These are phyloP conservation scores for Acanthamoeba royreba DNA, from an alignment of 208 protist species.

Conservation along the genomic window DNA sequence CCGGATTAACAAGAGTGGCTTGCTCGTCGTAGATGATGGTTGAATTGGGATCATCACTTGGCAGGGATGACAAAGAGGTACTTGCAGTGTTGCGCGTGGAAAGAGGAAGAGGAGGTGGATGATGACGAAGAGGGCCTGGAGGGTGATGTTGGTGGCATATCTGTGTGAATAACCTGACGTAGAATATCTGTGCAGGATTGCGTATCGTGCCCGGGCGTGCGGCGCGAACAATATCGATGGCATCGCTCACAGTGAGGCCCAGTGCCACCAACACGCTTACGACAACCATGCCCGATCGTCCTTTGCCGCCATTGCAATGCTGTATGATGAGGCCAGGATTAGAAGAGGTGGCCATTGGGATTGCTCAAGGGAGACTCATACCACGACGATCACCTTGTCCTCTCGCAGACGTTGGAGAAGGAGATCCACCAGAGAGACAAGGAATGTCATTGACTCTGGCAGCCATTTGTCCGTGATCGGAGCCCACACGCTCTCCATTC, in stretches of 20 bases:
- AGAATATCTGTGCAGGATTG: neutral
- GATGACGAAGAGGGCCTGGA: neutral
- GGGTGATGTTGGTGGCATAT: neutral
- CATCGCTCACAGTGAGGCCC: neutral
- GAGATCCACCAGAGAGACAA: neutral
- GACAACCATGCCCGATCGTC: neutral
- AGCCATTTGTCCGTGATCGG: conserved; percentile 24
- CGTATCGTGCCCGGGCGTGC: neutral
- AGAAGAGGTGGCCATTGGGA: neutral
- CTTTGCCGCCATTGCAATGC: neutral
- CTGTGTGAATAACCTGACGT: neutral
- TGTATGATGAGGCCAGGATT: neutral
- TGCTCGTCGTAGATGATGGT: too few relatives aligned
- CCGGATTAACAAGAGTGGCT: too few relatives aligned
- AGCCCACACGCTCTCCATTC: neutral
- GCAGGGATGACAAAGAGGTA: too few relatives aligned
- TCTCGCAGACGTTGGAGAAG: neutral
- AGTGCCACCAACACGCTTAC: neutral
- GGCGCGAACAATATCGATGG: neutral
- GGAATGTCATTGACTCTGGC: neutral
- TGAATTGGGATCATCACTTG: too few relatives aligned
- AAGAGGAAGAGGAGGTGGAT: neutral
- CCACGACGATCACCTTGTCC: conserved; percentile 10
- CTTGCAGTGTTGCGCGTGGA: too few relatives aligned
- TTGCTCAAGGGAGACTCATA: too few relatives aligned